These are phyloP conservation scores for Metarhizium anisopliae DNA, from an alignment of 2,329 filamentous ascomycete species.

Conservation along the genomic window DNA sequence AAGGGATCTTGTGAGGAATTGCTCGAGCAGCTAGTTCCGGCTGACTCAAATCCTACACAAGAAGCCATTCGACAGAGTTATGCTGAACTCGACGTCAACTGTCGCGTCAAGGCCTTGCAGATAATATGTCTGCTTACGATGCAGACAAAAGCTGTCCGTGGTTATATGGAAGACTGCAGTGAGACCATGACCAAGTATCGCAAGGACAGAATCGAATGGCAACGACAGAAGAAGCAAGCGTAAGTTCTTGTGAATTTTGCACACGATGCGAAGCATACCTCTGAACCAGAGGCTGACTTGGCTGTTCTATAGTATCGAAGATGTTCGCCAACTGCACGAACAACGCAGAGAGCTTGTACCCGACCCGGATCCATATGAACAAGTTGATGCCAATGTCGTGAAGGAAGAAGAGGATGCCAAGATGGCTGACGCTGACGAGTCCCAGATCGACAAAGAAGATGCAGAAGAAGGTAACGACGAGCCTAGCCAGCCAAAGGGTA, in stretches of 20 bases:
- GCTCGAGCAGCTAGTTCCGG: conserved; percentile 70
- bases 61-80: conserved; percentile 70
- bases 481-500: conserved; percentile 44
- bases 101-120: conserved; percentile 71
- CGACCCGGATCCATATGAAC: conserved; percentile 60
- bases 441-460: conserved; percentile 43
- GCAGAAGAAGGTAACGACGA: conserved; percentile 64
- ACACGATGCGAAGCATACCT: neutral
- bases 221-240: conserved; percentile 64
- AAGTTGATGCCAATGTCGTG: conserved; percentile 34
- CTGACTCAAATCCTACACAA: conserved; percentile 63
- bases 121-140: conserved; percentile 79
- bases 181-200: conserved; percentile 91
- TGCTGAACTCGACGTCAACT: conserved; percentile 68
- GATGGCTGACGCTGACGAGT: conserved; percentile 56
- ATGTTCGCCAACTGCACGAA: conserved; percentile 61
- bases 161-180: conserved; percentile 84
- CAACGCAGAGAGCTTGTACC: conserved; percentile 65
- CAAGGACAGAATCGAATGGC: conserved; percentile 91
- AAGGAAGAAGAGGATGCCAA: conserved; percentile 50
- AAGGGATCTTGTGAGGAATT: conserved; percentile 70
- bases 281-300: conserved; percentile 5
- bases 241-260: conserved; percentile 29
- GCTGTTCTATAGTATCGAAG: conserved; percentile 47
- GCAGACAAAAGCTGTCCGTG: conserved; percentile 76